Evolutionary conservation across 495 filamentous ascomycete genomes (phyloP).

Genomic region (Amniculicola lignicola): DNA sequence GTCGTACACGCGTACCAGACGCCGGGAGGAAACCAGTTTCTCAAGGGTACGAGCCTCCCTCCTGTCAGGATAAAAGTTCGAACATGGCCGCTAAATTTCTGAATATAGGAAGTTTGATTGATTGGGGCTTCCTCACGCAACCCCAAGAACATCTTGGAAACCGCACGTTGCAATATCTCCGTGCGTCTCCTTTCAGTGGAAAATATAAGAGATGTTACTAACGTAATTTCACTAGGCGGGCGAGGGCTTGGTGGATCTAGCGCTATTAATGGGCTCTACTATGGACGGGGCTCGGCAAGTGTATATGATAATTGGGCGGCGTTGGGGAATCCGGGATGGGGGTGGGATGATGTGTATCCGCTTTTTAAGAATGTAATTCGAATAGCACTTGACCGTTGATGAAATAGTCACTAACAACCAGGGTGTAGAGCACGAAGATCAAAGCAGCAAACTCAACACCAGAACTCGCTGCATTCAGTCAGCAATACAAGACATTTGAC

Average conservation of each 20-base stretch:
- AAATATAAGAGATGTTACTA: too few relatives aligned
- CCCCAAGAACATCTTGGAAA: neutral
- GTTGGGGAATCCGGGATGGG: slow-evolving; percentile 63
- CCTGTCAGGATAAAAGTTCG: too few relatives aligned
- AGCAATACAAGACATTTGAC: slow-evolving; percentile 1
- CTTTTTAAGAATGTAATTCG: too few relatives aligned
- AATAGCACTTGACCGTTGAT: too few relatives aligned
- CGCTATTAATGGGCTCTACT: neutral
- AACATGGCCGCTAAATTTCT: too few relatives aligned
- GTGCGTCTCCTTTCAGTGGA: too few relatives aligned
- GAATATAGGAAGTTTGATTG: neutral
- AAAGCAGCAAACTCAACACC: neutral
- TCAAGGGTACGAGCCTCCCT: too few relatives aligned
- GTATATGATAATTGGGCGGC: slow-evolving; percentile 56
- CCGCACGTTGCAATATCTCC: neutral
- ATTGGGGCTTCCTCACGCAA: neutral
- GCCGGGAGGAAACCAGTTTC: slow-evolving; percentile 3
- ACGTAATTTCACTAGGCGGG: too few relatives aligned
- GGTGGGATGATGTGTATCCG: slow-evolving; percentile 55
- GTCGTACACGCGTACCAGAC: neutral
- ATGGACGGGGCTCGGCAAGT: neutral
- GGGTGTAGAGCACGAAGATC: neutral
- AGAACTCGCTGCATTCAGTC: neutral
- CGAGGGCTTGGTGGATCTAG: neutral
- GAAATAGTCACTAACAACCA: too few relatives aligned